phyloP scores from a whole-genome alignment of 805 yeast genomes.

The Pichia nanzhaoensis region DNA sequence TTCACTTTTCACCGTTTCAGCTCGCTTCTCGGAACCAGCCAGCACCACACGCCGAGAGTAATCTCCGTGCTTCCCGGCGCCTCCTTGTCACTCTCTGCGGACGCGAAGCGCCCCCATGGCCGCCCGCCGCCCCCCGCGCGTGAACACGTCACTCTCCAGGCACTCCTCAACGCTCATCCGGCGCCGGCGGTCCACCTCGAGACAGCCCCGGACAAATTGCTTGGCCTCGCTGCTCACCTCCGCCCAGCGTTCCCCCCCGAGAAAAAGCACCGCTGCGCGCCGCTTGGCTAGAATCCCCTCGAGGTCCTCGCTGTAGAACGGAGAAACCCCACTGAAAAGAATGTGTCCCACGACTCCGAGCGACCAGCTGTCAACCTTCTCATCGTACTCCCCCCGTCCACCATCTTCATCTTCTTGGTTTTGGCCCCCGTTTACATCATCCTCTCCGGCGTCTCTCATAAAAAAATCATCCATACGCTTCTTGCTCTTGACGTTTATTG shows the following conservation, averaged over 20 bases:
- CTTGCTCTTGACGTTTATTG: background rate
- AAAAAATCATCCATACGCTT: slow-evolving; percentile 4
- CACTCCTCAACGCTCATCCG: slow-evolving; percentile 8
- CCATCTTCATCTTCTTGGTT: slow-evolving; percentile 53
- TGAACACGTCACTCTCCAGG: slow-evolving; percentile 5
- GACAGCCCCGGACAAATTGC: slow-evolving; percentile 36
- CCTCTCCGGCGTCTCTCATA: slow-evolving; percentile 24
- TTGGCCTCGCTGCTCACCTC: slow-evolving; percentile 30
- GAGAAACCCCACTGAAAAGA: slow-evolving; percentile 56
- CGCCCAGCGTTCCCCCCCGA: slow-evolving; percentile 37
- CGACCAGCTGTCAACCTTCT: slow-evolving; percentile 65
- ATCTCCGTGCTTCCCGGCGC: no score
- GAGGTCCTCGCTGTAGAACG: slow-evolving; percentile 44
- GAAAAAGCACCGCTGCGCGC: slow-evolving; percentile 34
- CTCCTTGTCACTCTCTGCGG: background rate
- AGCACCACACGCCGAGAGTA: background rate
- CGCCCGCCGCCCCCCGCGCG: background rate
- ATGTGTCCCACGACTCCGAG: slow-evolving; percentile 56
- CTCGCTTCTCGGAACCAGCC: no score
- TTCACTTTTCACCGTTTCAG: no score
- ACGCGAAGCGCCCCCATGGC: background rate
- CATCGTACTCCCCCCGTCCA: slow-evolving; percentile 37
- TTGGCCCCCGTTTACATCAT: no score
- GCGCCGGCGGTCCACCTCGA: slow-evolving; percentile 32
- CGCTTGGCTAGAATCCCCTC: slow-evolving; percentile 37